Evolutionary conservation across 2,329 filamentous ascomycete species (phyloP), one percentile per base, ranked within the genome.

Genomic region (Pseudogymnoascus sp.): DNA sequence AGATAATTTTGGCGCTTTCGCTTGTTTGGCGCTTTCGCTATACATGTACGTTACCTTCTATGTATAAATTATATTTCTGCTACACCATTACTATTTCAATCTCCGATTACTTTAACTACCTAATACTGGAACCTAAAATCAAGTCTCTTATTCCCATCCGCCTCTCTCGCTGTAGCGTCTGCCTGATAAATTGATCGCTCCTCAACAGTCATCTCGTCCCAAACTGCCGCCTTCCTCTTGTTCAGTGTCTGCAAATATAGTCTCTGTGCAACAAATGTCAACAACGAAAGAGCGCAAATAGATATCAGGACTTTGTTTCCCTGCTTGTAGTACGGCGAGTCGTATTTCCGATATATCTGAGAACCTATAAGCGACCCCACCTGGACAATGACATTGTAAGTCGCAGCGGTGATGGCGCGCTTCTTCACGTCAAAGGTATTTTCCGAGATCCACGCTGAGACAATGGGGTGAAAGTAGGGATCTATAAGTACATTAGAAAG

Each of bases 281-380:
- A 71, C 7, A 85, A 68, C 18, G 79, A 78, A 28, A 83, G 76
- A 0, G 76, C 77, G 2, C 80, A 74, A 59, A 87, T 76, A 1
- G 76, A 80, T 23, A 87, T 79, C 59, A 85, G 76, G 2, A 85
- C 79, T 23, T 77, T 82, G 73, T 87, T 87, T 7, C 84, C 84
- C 3, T 69, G 77, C 64, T 82, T 80, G 70, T 85, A 87, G 68
- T 82, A 81, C 0, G 84, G 83, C 5, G 77, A 76, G 63, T 86
- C 84, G 63, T 79, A 76, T 1, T 70, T 69, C 16, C 80, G 77
- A 67, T 84, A 84, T 64, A 84, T 81, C 67, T 84, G 77, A 44
- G 70, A 66, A 1, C 61, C 59, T 31, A 76, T 71, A 8, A 81
- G 71, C 14, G 75, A 77, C 37, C 78, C 79, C 18, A 80, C 70